Evolutionary conservation across 805 yeast genomes (phyloP), one percentile per base, ranked within the genome.

Genomic region (Candida ficus): DNA sequence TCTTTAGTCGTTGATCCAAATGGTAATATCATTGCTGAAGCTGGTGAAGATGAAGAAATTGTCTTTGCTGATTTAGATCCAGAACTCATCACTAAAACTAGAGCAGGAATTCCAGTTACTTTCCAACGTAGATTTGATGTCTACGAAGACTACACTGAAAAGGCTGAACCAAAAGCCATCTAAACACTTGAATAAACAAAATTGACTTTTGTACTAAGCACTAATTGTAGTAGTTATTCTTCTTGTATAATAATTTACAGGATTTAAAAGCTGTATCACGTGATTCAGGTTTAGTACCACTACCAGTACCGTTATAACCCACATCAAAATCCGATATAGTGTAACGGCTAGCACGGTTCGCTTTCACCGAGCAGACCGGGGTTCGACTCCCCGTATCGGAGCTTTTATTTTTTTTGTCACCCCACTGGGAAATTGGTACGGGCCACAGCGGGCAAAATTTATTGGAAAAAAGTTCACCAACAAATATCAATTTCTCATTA

Each of bases 381-480:
- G 85, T 79, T 80, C 85, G 83, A 79, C 83, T 78, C 85, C 85
- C 85, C 82, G 86, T 71, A 78, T 76, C 83, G 85, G 85, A 78
- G 73, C 44, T 23, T 23, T 23, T 5, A 10, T 23, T 8, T 9
- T 23, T 23, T 23, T 8, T 4, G 26, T 23, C 26, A 23, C 26
- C 26, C 26, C 13, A n/a, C n/a, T n/a, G n/a, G n/a, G n/a, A 10
- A 23, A 23, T 23, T 23, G 28, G 28, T 26, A n/a, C n/a, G 14
- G 28, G 14, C 14, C 28, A 26, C 28, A 12, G 28, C n/a, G n/a
- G 28, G 28, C 14, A 3, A 26, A 26, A n/a, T 4, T 4, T 5
- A 13, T 12, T 13, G n/a, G 7, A 26, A 26, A 26, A 29, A 29
- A 9, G 13, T 23, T 23, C 26, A 4, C 4, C 26, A 5, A 23